Conservation (phyloP, 148 eudicot species). For the Dianthus caryophyllus region DNA sequence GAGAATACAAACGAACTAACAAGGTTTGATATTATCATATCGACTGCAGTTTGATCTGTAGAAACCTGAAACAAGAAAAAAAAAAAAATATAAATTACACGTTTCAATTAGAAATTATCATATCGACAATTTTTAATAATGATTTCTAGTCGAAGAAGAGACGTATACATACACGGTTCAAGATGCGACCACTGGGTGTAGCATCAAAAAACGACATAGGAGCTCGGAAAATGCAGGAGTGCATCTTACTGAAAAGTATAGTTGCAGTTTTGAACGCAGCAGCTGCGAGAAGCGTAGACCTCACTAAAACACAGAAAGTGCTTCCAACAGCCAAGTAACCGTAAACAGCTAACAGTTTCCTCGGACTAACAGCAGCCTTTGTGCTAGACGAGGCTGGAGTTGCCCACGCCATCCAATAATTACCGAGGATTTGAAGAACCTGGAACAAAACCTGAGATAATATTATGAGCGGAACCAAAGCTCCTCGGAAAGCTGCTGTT, state of each 20-base stretch:
- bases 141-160: background rate
- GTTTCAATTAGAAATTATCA: too few relatives aligned
- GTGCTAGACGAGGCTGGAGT: constrained; percentile 35
- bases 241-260: constrained; percentile 44
- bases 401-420: constrained; percentile 54
- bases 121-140: background rate
- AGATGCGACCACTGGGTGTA: constrained; percentile 50
- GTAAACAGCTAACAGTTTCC: constrained; percentile 31
- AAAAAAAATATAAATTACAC: too few relatives aligned
- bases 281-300: constrained; percentile 25
- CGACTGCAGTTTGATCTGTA: constrained; percentile 51
- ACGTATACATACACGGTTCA: constrained; percentile 34
- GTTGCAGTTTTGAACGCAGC: constrained; percentile 37
- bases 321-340: constrained; percentile 34
- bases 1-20: constrained; percentile 34
- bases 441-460: constrained; percentile 31
- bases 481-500: constrained; percentile 41
- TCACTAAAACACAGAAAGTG: constrained; percentile 26
- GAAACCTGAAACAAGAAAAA: constrained; percentile 35
- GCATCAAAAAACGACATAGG: constrained; percentile 56
- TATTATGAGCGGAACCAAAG: constrained; percentile 39
- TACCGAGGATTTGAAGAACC: constrained; percentile 39
- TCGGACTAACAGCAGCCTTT: constrained; percentile 17
- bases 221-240: constrained; percentile 40
- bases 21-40: constrained; percentile 27